Evolutionary conservation across 2,329 filamentous ascomycete species (phyloP), one percentile per base, ranked within the genome.

Genomic region (Ilyonectria robusta): DNA sequence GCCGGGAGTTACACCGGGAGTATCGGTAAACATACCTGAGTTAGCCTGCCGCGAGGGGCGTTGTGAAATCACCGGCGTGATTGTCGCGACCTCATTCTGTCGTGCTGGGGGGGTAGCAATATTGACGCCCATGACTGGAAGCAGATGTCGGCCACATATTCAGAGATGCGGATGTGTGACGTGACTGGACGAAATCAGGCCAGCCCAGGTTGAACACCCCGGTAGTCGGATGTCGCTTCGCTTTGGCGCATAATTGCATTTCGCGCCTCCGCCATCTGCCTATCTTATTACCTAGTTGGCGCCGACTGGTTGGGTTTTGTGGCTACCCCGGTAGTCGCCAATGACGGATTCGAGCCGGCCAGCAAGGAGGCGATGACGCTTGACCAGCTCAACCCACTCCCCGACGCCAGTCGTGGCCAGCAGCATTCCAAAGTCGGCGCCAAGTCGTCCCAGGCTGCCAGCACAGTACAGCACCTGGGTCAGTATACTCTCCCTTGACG

Each of bases 381-480:
- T 93, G 79, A 97, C 94, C 37, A 97, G 89, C 66, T 95, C 93
- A 42, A 94, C 93, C 95, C 95, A 98, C 80, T 97, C 91, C 68
- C 87, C 83, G 56, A 88, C 85, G 1, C 85, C 85, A 37, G 78
- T 72, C 11, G 72, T 75, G 9, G 94, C 94, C 65, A 98, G 86
- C 71, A 98, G 89, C 84, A 97, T 88, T 62, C 95, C 92, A 81
- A 99, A 99, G 79, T 99, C 96, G 1, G 94, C 95, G 2, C 96
- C 96, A 0, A 98, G 83, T 53, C 96, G 88, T 0, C 95, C 95
- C 55, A 99, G 83, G 81, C 95, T 98, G 51, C 94, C 93, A 1
- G 95, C 95, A 75, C 94, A 97, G 81, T 98, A 98, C 9, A 98
- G 83, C 0, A 98, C 93, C 78, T 98, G 95, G 0, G 95, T 98